A percentile compares a stretch with the other conserved stretches of the same genome.
Conservation (phyloP, 2,329 filamentous ascomycete genomes). For the Tolypocladium sp. region DNA sequence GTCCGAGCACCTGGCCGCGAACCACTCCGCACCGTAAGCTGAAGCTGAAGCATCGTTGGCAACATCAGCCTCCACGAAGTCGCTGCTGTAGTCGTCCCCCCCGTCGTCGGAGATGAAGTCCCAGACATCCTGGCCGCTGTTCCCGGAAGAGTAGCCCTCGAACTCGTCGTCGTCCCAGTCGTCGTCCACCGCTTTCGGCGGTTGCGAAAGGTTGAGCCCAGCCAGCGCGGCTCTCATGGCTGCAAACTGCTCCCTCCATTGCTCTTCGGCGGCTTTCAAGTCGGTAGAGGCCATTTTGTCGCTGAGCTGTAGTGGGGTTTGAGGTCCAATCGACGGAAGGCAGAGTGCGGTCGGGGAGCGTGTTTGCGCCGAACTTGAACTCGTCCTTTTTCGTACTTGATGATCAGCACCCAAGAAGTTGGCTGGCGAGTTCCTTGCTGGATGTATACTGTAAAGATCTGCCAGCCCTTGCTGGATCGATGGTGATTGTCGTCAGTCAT, state of each 20-base stretch:
- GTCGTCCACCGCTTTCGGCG: conserved; percentile 30
- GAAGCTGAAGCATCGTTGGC: conserved; percentile 16
- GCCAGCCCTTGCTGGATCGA: too few species aligned
- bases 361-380: not conserved
- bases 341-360: not conserved
- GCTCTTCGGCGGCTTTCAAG: conserved; percentile 34
- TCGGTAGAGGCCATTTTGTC: conserved; percentile 22
- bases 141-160: conserved; percentile 44
- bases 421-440: too few species aligned
- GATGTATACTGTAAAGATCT: too few species aligned
- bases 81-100: conserved; percentile 56
- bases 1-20: conserved; percentile 57
- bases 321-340: not conserved
- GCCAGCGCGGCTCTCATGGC: conserved; percentile 83
- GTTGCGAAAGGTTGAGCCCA: conserved; percentile 47
- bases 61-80: conserved; percentile 42
- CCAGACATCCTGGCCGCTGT: conserved; percentile 77
- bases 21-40: conserved; percentile 57
- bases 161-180: conserved; percentile 57
- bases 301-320: not conserved
- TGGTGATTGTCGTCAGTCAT: not conserved
- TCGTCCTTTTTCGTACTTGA: not conserved
- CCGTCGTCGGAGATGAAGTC: conserved; percentile 76
- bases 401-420: not conserved
- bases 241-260: conserved; percentile 80